Conservation (phyloP, 805 yeast genomes). For the Metschnikowia shivogae region DNA sequence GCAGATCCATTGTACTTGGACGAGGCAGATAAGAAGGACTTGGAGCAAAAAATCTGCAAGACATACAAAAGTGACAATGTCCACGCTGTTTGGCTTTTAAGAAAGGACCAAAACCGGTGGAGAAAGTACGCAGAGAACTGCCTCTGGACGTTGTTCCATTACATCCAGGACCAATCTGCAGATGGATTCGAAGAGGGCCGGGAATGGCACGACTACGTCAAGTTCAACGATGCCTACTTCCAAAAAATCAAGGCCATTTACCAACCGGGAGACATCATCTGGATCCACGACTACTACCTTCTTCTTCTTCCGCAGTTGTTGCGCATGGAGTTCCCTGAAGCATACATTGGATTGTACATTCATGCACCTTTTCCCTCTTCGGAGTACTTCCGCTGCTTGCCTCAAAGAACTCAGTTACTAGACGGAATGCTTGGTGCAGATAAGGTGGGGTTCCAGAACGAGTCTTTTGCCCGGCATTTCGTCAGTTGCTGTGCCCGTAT, state of each 20-base stretch:
- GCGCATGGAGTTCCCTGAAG: slow-evolving; percentile 70
- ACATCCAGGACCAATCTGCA: slow-evolving; percentile 73
- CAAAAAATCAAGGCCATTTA: slow-evolving; percentile 69
- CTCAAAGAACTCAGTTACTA: slow-evolving; percentile 74
- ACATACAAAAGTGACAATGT: slow-evolving; percentile 49
- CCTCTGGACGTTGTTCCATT: slow-evolving; percentile 93
- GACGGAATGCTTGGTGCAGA: slow-evolving; percentile 93
- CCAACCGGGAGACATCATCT: slow-evolving; percentile 82
- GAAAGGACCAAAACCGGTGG: slow-evolving; percentile 80
- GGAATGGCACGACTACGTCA: slow-evolving; percentile 85
- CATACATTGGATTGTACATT: slow-evolving; percentile 70
- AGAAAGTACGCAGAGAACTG: slow-evolving; percentile 84
- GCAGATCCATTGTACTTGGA: slow-evolving; percentile 59
- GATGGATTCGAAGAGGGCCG: slow-evolving; percentile 66
- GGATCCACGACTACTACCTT: slow-evolving; percentile 90
- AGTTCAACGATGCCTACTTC: slow-evolving; percentile 86
- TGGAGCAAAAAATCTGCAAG: slow-evolving; percentile 45
- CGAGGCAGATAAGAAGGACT: slow-evolving; percentile 48
- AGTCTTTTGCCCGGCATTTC: slow-evolving; percentile 85
- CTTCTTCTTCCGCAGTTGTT: slow-evolving; percentile 77
- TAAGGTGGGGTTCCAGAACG: slow-evolving; percentile 80
- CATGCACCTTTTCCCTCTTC: slow-evolving; percentile 95
- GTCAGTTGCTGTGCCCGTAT: slow-evolving; percentile 85
- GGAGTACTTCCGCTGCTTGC: slow-evolving; percentile 86
- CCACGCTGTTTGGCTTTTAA: slow-evolving; percentile 86